Evolutionary conservation across 176 grass and related monocot genomes (phyloP).

Genomic region (Raddia guianensis): DNA sequence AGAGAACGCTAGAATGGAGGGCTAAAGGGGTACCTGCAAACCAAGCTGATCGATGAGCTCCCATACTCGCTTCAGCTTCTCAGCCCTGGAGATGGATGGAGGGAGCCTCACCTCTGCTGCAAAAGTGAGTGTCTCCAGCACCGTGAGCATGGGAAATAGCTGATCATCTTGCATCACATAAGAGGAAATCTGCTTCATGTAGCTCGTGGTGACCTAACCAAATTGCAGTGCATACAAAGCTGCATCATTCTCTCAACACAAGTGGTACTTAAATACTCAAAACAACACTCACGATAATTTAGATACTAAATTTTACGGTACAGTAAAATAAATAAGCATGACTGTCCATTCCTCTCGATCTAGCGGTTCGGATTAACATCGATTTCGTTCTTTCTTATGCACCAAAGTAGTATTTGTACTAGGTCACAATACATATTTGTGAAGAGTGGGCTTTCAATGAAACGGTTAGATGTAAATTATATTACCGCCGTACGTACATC

Average conservation of each 20-base stretch:
- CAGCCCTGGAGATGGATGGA: conserved; percentile 55
- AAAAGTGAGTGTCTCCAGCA: conserved; percentile 69
- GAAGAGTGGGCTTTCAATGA: too few species aligned
- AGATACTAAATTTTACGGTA: not conserved
- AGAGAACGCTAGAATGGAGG: not conserved
- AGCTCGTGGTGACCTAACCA: conserved; percentile 68
- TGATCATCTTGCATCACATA: conserved; percentile 88
- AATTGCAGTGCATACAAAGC: conserved; percentile 26
- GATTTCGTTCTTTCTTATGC: too few species aligned
- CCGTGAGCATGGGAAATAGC: conserved; percentile 72
- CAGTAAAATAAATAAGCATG: too few species aligned
- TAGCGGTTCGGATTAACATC: too few species aligned
- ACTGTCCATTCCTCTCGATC: too few species aligned
- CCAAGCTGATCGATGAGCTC: conserved; percentile 75
- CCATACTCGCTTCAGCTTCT: conserved; percentile 67
- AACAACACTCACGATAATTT: not conserved
- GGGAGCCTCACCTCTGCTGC: conserved; percentile 70
- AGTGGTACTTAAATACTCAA: not conserved
- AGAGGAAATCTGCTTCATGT: conserved; percentile 80
- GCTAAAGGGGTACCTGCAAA: conserved; percentile 48
- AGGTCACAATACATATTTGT: too few species aligned
- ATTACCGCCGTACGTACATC: too few species aligned
- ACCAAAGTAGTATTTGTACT: too few species aligned
- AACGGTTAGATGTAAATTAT: too few species aligned
- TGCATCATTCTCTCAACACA: not conserved